A percentile compares a stretch with the other conserved stretches of the same genome.
phyloP scores from a whole-genome alignment of 2,329 filamentous ascomycete species.

The Colletotrichum destructivum region DNA sequence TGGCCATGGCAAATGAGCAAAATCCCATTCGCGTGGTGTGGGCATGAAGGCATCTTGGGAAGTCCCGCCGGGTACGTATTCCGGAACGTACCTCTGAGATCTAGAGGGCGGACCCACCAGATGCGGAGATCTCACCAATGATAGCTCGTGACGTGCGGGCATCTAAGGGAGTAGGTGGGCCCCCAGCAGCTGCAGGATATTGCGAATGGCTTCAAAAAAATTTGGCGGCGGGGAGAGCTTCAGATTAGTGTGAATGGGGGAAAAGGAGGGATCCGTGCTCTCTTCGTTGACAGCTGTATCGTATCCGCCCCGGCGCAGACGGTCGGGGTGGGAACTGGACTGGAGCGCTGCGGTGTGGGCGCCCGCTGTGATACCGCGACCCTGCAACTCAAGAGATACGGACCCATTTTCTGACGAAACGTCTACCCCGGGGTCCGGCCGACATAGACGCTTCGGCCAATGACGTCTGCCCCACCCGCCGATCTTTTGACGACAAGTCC shows the following conservation, averaged over 20 bases:
- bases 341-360: background rate
- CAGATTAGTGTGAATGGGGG: too few relatives aligned
- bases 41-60: background rate
- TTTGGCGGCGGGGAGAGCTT: too few relatives aligned
- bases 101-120: slow-evolving; percentile 17
- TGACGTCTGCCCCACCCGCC: slow-evolving; percentile 39
- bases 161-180: background rate
- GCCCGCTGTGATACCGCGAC: background rate
- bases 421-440: slow-evolving; percentile 38
- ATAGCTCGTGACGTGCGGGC: background rate
- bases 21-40: slow-evolving; percentile 35
- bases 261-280: slow-evolving; percentile 7
- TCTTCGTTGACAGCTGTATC: background rate
- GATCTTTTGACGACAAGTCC: slow-evolving; percentile 43
- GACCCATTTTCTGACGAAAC: slow-evolving; percentile 24
- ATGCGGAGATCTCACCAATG: slow-evolving; percentile 35
- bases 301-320: background rate
- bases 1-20: slow-evolving; percentile 36
- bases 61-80: slow-evolving; percentile 6
- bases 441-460: slow-evolving; percentile 39
- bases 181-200: background rate
- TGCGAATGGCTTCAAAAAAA: slow-evolving; percentile 31
- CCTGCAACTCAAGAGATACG: background rate
- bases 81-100: slow-evolving; percentile 28
- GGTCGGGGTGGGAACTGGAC: background rate